phyloP scores from a whole-genome alignment of 164 flowering plant genomes.

The Kingdonia uniflora region DNA sequence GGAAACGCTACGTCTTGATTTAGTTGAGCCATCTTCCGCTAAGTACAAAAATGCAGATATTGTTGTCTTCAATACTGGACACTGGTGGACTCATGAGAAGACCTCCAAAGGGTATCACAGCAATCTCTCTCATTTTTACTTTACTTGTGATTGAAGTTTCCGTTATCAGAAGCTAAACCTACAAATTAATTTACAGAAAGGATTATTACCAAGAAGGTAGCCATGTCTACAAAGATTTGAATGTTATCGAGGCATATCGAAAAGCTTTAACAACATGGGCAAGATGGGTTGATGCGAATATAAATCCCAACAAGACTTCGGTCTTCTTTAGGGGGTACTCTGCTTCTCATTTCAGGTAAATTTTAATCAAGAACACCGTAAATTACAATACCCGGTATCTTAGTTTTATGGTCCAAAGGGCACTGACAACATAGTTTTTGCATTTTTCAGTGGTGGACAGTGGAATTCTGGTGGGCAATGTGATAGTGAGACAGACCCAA shows the following conservation, averaged over 20 bases:
- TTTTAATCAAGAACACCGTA: too few relatives aligned
- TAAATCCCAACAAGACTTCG: conserved; percentile 26
- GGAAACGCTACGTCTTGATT: conserved; percentile 39
- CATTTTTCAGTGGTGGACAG: conserved; percentile 9
- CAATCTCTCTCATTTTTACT: neutral
- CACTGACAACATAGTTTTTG: neutral
- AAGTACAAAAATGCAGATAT: conserved; percentile 45
- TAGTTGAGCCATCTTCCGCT: conserved; percentile 35
- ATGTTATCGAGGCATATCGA: conserved; percentile 37
- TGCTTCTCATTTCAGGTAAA: conserved; percentile 46
- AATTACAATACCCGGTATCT: neutral
- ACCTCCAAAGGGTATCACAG: conserved; percentile 12
- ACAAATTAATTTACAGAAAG: conserved; percentile 19
- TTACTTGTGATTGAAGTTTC: too few relatives aligned
- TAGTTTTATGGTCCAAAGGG: neutral
- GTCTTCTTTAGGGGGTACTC: conserved; percentile 56
- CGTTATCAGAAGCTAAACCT: neutral
- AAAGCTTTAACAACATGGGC: conserved; percentile 48
- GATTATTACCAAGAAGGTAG: conserved; percentile 60
- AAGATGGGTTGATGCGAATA: conserved; percentile 42
- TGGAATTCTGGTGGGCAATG: conserved; percentile 16
- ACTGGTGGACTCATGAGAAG: conserved; percentile 18
- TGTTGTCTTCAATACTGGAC: conserved; percentile 26
- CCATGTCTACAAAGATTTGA: conserved; percentile 33
- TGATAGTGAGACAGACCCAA: conserved; percentile 10